Evolutionary conservation across 768 basidiomycete species (phyloP), one percentile per base, ranked within the genome.

Genomic region (Pilatotrama ljubarskyi): DNA sequence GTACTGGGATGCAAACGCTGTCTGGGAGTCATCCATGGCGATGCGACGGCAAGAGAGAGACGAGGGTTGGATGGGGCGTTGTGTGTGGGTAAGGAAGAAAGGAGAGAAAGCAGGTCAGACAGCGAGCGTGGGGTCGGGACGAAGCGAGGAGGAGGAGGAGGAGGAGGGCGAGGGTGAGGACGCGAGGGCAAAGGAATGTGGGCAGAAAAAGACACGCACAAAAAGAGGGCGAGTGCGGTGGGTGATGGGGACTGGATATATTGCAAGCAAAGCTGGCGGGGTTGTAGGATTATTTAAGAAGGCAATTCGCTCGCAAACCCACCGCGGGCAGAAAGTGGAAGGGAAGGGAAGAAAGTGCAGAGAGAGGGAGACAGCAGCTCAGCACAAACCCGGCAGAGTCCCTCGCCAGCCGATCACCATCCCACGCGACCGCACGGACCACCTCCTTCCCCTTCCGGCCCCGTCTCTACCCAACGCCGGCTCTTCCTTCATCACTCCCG

Each of bases 11-110:
- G 84, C 83, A 72, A 88, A 90, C 50, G 81, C 81, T 72, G 87
- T 78, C 75, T 90, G 87, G 55, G 82, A 69, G 81, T 91, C 88
- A 79, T 89, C 88, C 90, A 90, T 87, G 65, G 75, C 61, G 64
- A 59, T 10, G 29, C 29, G 29, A 32, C n/a, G n/a, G n/a, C n/a
- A n/a, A n/a, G 56, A 25, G 64, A 47, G 58, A 56, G 64, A 59
- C 64, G 55, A 57, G 53, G 32, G 50, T 25, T 13, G 37, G 50
- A 14, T n/a, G 49, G 24, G 22, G 46, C n/a, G 32, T 11, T 36
- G 76, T 77, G 75, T 76, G 82, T 81, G 78, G 80, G 78, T n/a
- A n/a, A n/a, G 74, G 77, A 78, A 69, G 68, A 73, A 73, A 66
- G 71, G 60, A 75, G 75, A 61, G 79, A 78, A 75, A 71, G 77